These are phyloP conservation scores for Heritiera littoralis DNA, from an alignment of 345 rosid genomes.

Conservation along the genomic window DNA sequence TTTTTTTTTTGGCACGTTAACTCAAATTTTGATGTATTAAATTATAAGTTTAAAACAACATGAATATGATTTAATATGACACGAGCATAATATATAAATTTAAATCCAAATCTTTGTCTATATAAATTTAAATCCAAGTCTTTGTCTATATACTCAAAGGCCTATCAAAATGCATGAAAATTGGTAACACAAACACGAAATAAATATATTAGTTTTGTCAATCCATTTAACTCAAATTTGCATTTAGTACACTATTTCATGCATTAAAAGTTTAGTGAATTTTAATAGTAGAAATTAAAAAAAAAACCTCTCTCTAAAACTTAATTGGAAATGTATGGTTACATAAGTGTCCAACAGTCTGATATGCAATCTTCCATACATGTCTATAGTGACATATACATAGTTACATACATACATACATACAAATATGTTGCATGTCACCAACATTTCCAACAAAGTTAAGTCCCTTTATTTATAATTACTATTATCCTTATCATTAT, in stretches of 20 bases:
- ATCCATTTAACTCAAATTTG: neutral
- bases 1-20: too few relatives aligned
- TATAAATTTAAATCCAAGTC: too few relatives aligned
- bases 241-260: neutral
- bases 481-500: neutral
- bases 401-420: neutral
- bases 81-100: too few relatives aligned
- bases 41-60: too few relatives aligned
- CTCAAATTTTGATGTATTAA: too few relatives aligned
- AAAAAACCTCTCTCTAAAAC: neutral
- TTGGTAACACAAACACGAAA: too few relatives aligned
- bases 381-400: neutral
- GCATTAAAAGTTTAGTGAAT: neutral
- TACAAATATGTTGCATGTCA: neutral
- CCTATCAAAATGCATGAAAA: too few relatives aligned
- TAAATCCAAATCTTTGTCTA: too few relatives aligned
- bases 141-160: too few relatives aligned
- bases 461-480: neutral
- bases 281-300: neutral
- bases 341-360: neutral
- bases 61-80: too few relatives aligned
- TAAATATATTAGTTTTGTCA: too few relatives aligned
- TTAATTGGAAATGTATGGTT: neutral
- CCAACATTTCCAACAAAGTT: neutral
- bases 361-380: neutral